phyloP scores from a whole-genome alignment of 371 early-diverging fungal species.

The Mortierella sp. region DNA sequence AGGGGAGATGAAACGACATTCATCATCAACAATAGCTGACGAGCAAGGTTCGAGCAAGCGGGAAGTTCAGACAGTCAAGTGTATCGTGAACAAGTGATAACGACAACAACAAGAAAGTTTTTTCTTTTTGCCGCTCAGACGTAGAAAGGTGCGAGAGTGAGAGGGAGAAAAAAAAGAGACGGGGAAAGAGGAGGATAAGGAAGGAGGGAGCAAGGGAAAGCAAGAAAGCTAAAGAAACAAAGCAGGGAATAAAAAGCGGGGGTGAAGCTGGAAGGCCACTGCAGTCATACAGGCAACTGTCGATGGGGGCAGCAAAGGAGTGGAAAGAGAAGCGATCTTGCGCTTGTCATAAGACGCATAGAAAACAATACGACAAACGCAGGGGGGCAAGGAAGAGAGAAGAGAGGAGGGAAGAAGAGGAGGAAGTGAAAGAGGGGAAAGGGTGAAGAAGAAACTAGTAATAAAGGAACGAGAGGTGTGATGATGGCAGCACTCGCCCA shows the following conservation, averaged over 20 bases:
- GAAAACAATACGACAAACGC: not conserved
- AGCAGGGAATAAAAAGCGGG: not conserved
- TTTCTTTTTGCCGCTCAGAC: not conserved
- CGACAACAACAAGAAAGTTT: not conserved
- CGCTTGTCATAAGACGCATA: not conserved
- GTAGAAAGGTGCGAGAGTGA: not conserved
- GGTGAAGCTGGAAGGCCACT: not conserved
- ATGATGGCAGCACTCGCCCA: too few relatives aligned
- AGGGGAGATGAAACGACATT: not conserved
- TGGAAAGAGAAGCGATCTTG: not conserved
- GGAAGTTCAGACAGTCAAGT: not conserved
- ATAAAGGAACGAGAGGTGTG: not conserved
- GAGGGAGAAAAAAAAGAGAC: not conserved
- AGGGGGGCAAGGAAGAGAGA: not conserved
- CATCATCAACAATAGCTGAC: not conserved
- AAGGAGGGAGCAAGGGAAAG: not conserved
- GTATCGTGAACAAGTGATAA: not conserved
- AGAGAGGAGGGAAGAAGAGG: not conserved
- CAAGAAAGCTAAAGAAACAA: conserved; percentile 1
- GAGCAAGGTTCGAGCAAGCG: not conserved
- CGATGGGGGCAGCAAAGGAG: not conserved
- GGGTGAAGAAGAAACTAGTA: not conserved
- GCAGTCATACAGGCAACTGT: not conserved
- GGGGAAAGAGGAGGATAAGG: not conserved
- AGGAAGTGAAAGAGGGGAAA: not conserved